Base-by-base conservation (phyloP, 2,329 filamentous ascomycete genomes). In the Neoascochyta sp. region DNA sequence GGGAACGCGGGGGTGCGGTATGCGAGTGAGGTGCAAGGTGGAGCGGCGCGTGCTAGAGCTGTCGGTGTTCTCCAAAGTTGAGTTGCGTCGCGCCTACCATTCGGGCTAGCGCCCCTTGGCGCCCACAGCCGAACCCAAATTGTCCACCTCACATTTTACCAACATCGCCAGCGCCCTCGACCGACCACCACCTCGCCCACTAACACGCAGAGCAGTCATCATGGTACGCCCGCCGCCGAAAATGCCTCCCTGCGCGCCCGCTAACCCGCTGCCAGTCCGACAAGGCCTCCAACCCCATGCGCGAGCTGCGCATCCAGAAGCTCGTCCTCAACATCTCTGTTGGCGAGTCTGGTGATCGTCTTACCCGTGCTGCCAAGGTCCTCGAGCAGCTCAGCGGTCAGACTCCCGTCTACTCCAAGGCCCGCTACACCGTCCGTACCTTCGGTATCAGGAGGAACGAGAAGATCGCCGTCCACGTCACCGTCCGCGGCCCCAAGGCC, bases 361-460 rank as follows among this genome's bases (percentile, higher is more conserved):
- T 98, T 69, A 98, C 92, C 63, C 86, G 92, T 84, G 92, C 92
- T 69, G 92, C 92, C 68, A 98, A 98, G 83, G 92, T 98, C 81
- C 81, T 98, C 62, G 92, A 98, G 80, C 92, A 98, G 81, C 79
- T 98, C 70, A 87, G 80, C 73, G 92, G 92, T 89, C 92, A 98
- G 80, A 96, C 92, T 61, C 92, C 92, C 63, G 92, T 98, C 75
- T 98, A 98, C 88, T 94, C 86, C 88, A 98, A 98, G 86, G 92
- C 92, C 72, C 87, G 92, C 68, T 98, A 96, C 83, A 98, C 92
- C 60, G 92, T 98, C 81, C 90, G 92, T 78, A 96, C 90, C 68
- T 98, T 98, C 75, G 92, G 92, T 83, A 98, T 98, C 81, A 90
- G 92, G 72, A 90, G 92, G 88, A 98, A 98, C 85, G 92, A 98